Evolutionary conservation across 164 flowering plant genomes (phyloP).

Genomic region (Kingdonia uniflora): DNA sequence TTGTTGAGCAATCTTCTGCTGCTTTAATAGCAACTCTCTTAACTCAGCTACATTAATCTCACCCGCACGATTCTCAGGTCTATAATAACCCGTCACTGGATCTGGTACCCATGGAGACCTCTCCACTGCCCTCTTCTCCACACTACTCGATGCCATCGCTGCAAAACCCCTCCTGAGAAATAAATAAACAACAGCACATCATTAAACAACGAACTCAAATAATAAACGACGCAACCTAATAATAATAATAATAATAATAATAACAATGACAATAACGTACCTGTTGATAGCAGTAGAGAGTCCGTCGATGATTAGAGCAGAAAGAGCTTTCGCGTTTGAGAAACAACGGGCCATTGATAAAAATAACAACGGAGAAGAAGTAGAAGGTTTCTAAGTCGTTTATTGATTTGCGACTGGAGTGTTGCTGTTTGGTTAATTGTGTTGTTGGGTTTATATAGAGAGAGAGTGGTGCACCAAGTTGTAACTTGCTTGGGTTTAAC

Average conservation of each 20-base stretch:
- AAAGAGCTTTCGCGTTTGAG: slow-evolving; percentile 44
- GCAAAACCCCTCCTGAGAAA: slow-evolving; percentile 28
- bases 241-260: background rate
- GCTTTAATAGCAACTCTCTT: slow-evolving; percentile 28
- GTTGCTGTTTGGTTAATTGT: too few relatives aligned
- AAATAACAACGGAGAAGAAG: too few relatives aligned
- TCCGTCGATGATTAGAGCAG: slow-evolving; percentile 26
- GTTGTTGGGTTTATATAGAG: too few relatives aligned
- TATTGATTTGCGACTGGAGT: too few relatives aligned
- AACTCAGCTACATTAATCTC: slow-evolving; percentile 53
- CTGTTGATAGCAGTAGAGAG: slow-evolving; percentile 31
- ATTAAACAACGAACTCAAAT: background rate
- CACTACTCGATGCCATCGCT: slow-evolving; percentile 30
- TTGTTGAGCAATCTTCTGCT: slow-evolving; percentile 13
- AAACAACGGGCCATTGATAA: slow-evolving; percentile 58
- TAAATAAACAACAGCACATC: background rate
- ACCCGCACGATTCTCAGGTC: slow-evolving; percentile 36
- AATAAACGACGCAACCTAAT: background rate
- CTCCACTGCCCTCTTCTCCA: slow-evolving; percentile 7
- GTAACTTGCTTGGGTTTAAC: too few relatives aligned
- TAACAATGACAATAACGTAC: slow-evolving; percentile 7
- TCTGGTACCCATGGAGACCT: slow-evolving; percentile 56
- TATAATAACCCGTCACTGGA: slow-evolving; percentile 53
- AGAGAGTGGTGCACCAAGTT: too few relatives aligned
- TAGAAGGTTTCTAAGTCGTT: too few relatives aligned